These are phyloP conservation scores for Zymoseptoria pseudotritici DNA, from an alignment of 2,329 filamentous ascomycete genomes.

Conservation along the genomic window DNA sequence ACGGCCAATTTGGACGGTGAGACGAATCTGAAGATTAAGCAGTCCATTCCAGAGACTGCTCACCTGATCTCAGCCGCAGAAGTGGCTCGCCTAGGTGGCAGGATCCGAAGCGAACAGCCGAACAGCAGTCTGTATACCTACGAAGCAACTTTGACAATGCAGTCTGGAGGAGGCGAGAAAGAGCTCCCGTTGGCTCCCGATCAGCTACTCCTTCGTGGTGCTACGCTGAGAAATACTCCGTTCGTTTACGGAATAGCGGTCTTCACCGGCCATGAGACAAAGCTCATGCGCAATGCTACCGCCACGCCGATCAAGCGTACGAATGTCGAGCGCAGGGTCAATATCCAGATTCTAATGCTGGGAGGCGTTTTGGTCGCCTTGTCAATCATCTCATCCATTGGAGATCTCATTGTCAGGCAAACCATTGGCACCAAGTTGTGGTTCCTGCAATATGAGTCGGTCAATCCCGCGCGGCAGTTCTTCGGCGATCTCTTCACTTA, in stretches of 20 bases:
- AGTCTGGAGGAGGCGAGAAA: slow-evolving; percentile 84
- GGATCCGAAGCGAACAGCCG: slow-evolving; percentile 87
- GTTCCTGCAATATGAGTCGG: slow-evolving; percentile 63
- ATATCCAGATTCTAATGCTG: slow-evolving; percentile 84
- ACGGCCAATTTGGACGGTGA: slow-evolving; percentile 96
- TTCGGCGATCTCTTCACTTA: slow-evolving; percentile 94
- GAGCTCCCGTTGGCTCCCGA: slow-evolving; percentile 85
- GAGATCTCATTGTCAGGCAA: slow-evolving; percentile 73
- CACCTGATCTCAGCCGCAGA: slow-evolving; percentile 80
- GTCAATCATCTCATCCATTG: slow-evolving; percentile 83
- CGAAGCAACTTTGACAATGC: slow-evolving; percentile 89
- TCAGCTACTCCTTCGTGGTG: slow-evolving; percentile 85
- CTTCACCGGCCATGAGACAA: slow-evolving; percentile 96
- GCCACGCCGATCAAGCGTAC: slow-evolving; percentile 96
- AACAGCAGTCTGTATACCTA: slow-evolving; percentile 99
- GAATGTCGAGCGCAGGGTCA: slow-evolving; percentile 88
- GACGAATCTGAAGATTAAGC: slow-evolving; percentile 98
- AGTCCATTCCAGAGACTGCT: slow-evolving; percentile 87
- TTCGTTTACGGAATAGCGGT: slow-evolving; percentile 97
- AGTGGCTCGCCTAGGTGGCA: slow-evolving; percentile 75
- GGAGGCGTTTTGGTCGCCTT: slow-evolving; percentile 75
- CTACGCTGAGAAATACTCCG: slow-evolving; percentile 88
- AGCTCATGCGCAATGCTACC: slow-evolving; percentile 97
- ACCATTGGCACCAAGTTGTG: slow-evolving; percentile 54
- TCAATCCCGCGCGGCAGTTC: slow-evolving; percentile 65